A percentile compares a stretch with the other conserved stretches of the same genome.
Evolutionary conservation across 768 basidiomycete species (phyloP).

Genomic region (Mycena chlorophos): DNA sequence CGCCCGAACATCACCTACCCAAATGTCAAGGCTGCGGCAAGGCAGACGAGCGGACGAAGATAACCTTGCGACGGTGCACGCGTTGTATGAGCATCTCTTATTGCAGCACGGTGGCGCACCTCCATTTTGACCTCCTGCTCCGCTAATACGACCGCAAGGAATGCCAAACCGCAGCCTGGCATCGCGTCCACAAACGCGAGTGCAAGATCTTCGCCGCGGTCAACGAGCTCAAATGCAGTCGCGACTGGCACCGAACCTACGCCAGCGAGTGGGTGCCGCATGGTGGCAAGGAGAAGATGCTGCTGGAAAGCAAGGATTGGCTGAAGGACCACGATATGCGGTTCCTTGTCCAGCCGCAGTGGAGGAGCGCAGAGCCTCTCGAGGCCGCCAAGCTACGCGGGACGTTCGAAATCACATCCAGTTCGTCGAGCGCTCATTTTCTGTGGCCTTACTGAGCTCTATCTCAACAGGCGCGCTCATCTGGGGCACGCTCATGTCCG

Average conservation of each 20-base stretch:
- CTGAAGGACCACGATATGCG: neutral
- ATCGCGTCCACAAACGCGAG: constrained; percentile 18
- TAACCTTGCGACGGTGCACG: constrained; percentile 13
- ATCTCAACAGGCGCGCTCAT: constrained; percentile 15
- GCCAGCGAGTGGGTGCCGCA: constrained; percentile 12
- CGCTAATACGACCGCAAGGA: constrained; percentile 1
- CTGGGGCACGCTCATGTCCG: constrained; percentile 16
- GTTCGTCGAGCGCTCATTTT: neutral
- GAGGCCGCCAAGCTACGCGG: constrained; percentile 4
- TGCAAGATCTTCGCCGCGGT: constrained; percentile 19
- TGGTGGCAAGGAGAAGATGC: constrained; percentile 4
- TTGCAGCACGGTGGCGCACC: constrained; percentile 15
- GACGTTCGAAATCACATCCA: constrained; percentile 15
- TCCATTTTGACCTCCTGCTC: neutral
- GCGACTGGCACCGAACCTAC: constrained; percentile 12
- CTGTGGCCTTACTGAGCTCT: neutral
- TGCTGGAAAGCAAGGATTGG: neutral
- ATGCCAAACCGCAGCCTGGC: constrained; percentile 20
- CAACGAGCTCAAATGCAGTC: constrained; percentile 15
- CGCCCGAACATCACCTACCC: constrained; percentile 1
- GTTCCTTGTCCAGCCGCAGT: constrained; percentile 3
- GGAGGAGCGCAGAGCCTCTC: constrained; percentile 10
- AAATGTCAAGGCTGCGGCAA: constrained; percentile 18
- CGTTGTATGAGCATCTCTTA: constrained; percentile 13
- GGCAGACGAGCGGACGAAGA: constrained; percentile 7